phyloP scores from a whole-genome alignment of 2,329 filamentous ascomycete genomes.

The Hyphodiscus sp. region DNA sequence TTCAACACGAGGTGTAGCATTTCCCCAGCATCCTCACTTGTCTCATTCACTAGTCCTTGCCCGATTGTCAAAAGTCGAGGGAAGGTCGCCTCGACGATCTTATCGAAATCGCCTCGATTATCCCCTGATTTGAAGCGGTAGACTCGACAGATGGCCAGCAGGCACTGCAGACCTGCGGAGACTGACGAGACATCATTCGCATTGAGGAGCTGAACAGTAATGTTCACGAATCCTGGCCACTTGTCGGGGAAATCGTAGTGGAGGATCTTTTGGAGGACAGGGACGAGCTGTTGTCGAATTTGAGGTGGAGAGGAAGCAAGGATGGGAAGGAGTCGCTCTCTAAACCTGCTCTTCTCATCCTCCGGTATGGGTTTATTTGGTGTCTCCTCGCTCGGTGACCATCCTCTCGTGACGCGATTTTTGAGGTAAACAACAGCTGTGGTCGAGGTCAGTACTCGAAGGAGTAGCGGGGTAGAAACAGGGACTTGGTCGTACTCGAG shows the following conservation, averaged over 20 bases:
- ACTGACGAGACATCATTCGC: slow-evolving; percentile 81
- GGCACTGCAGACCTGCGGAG: slow-evolving; percentile 87
- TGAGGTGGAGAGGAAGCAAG: slow-evolving; percentile 73
- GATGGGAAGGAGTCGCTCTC: slow-evolving; percentile 82
- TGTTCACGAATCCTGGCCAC: slow-evolving; percentile 93
- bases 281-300: slow-evolving; percentile 87
- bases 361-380: slow-evolving; percentile 68
- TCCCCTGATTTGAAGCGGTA: slow-evolving; percentile 87
- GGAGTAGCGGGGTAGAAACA: slow-evolving; percentile 19
- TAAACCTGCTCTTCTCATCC: slow-evolving; percentile 80
- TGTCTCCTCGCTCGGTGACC: slow-evolving; percentile 72
- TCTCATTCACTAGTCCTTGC: slow-evolving; percentile 81
- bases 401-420: slow-evolving; percentile 91
- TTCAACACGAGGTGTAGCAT: slow-evolving; percentile 95
- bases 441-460: slow-evolving; percentile 26
- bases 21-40: slow-evolving; percentile 88
- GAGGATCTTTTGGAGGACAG: slow-evolving; percentile 90
- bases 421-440: slow-evolving; percentile 95
- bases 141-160: slow-evolving; percentile 89
- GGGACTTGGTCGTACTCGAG: slow-evolving; percentile 60
- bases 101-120: slow-evolving; percentile 82
- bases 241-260: slow-evolving; percentile 90
- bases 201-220: slow-evolving; percentile 82
- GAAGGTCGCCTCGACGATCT: slow-evolving; percentile 87
- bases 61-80: slow-evolving; percentile 82